These are phyloP conservation scores for Kluyveromyces marxianus DNA, from an alignment of 1,139 yeast genomes.

Conservation along the genomic window DNA sequence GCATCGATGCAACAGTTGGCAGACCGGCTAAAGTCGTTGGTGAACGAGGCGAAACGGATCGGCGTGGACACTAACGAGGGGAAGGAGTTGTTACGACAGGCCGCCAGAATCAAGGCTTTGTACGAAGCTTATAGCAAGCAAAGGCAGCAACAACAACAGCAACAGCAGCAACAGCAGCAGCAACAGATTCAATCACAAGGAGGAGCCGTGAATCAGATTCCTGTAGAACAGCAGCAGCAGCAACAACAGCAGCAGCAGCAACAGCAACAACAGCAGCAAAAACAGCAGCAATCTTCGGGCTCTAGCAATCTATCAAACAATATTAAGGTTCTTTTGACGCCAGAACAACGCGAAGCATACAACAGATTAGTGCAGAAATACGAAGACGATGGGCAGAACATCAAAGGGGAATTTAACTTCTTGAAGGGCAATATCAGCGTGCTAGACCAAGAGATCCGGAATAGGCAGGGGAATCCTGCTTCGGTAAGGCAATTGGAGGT, in stretches of 20 bases:
- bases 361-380: slow-evolving; percentile 28
- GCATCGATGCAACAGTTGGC: slow-evolving; percentile 46
- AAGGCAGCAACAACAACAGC: slow-evolving; percentile 22
- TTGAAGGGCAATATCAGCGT: slow-evolving; percentile 28
- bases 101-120: slow-evolving; percentile 47
- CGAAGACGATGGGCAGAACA: slow-evolving; percentile 26
- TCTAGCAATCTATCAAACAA: slow-evolving; percentile 9
- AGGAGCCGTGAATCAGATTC: slow-evolving; percentile 25
- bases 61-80: slow-evolving; percentile 61
- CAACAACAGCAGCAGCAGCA: slow-evolving; percentile 16
- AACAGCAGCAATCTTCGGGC: slow-evolving; percentile 11
- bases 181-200: slow-evolving; percentile 20
- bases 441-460: slow-evolving; percentile 22
- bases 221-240: slow-evolving; percentile 14
- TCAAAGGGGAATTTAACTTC: slow-evolving; percentile 27
- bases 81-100: slow-evolving; percentile 58
- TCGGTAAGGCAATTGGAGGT: slow-evolving; percentile 25
- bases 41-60: slow-evolving; percentile 50
- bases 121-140: slow-evolving; percentile 26
- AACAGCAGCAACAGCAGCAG: slow-evolving; percentile 13
- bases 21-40: slow-evolving; percentile 51
- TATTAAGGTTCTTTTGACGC: slow-evolving; percentile 25
- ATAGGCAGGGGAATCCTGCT: slow-evolving; percentile 22
- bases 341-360: slow-evolving; percentile 29
- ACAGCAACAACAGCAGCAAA: slow-evolving; percentile 12